These are phyloP conservation scores for Picocystis sp. DNA, from an alignment of 163 green algal species.

Conservation along the genomic window DNA sequence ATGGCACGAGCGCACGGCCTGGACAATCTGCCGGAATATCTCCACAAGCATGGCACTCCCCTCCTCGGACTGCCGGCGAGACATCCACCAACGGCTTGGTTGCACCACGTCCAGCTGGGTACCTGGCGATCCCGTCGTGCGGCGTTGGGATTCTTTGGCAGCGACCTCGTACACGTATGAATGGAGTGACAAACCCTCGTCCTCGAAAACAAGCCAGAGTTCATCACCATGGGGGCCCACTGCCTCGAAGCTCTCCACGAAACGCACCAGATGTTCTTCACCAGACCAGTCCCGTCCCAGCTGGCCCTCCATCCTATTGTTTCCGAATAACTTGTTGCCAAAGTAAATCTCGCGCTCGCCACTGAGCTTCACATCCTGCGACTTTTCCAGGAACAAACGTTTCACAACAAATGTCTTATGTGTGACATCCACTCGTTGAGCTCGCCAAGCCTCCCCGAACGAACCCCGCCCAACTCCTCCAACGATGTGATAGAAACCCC, in stretches of 20 bases:
- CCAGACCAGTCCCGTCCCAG: constrained; percentile 1
- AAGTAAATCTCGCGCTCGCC: constrained; percentile 43
- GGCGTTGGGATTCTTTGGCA: neutral
- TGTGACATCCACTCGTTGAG: neutral
- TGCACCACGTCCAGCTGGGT: constrained; percentile 14
- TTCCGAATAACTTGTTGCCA: constrained; percentile 21
- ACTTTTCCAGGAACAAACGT: constrained; percentile 18
- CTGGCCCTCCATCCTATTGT: neutral
- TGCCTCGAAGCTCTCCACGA: constrained; percentile 27
- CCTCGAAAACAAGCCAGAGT: constrained; percentile 28
- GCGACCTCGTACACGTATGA: constrained; percentile 32
- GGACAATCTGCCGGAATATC: too few species aligned
- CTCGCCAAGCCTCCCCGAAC: neutral
- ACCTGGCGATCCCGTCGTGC: neutral
- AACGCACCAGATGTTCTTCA: constrained; percentile 24
- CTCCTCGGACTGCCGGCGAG: neutral
- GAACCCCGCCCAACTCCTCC: constrained; percentile 25
- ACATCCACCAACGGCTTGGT: constrained; percentile 23
- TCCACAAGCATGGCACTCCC: neutral
- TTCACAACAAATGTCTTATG: constrained; percentile 30
- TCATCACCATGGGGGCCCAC: constrained; percentile 8
- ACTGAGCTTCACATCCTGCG: constrained; percentile 17
- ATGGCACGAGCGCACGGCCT: too few species aligned
- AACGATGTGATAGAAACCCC: constrained; percentile 9
- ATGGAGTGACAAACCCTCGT: constrained; percentile 38